Evolutionary conservation across 1,284 basidiomycete genomes (phyloP), one percentile per base, ranked within the genome.

Genomic region (Rhodotorula sp.): DNA sequence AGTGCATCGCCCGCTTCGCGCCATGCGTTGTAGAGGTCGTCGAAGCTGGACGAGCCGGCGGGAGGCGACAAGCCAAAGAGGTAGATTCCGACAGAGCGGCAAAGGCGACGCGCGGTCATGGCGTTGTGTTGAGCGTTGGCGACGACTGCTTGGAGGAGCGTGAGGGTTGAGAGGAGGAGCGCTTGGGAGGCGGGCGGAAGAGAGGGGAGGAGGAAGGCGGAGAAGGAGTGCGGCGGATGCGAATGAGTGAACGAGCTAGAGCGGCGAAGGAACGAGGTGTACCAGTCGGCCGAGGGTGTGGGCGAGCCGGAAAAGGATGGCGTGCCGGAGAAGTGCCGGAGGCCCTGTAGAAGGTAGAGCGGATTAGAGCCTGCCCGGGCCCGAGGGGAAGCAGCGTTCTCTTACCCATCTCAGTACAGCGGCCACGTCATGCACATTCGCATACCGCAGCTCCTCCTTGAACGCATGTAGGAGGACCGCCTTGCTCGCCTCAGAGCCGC

Each of bases 331-430:
- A 74, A 59, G 34, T 74, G 73, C 0, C 73, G 67, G 11, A 74
- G 61, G 22, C 59, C 70, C 70, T 71, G 53, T 1, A 11, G 27
- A 30, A 2, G 24, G 8, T 0, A 36, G 11, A 22, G 0, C n/a
- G n/a, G 15, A 24, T 10, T 3, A 9, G 9, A n/a, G 39, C 7
- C 3, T 39, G 6, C 19, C 2, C n/a, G 15, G 1, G 24, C 4
- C 24, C 20, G 11, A 20, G 7, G n/a, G 6, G 10, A 19, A 1
- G 13, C n/a, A 20, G 52, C 66, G n/a, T 29, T 39, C 13, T 7
- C 13, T 7, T 13, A 74, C 73, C 74, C 74, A 75, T 64, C 73
- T 75, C 7, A 75, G 47, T 1, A 75, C 63, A 0, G 56, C 68
- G 19, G 71, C 71, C 1, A 67, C 68, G 48, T 75, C 69, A 44